A percentile compares a stretch with the other conserved stretches of the same genome.
Conservation (phyloP, 371 early-diverging fungal species). For the Phascolomyces articulosus region DNA sequence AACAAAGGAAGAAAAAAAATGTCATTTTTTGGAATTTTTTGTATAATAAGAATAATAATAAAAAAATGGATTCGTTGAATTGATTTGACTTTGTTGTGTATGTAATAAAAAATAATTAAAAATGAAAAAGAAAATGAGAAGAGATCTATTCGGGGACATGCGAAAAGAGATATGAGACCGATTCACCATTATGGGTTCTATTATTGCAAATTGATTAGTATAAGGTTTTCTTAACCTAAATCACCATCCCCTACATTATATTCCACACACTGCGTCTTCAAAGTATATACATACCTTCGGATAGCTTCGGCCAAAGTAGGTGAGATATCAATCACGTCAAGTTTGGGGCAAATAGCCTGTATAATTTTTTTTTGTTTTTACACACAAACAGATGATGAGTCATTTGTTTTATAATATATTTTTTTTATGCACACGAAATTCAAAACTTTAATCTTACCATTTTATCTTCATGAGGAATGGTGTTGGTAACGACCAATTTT, state of each 20-base stretch:
- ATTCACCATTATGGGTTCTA: conserved; percentile 95
- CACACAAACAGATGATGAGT: not conserved
- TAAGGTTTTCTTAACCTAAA: not conserved
- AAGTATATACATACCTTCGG: conserved; percentile 51
- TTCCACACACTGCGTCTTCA: not conserved
- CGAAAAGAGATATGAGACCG: conserved; percentile 87
- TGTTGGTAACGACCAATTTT: conserved; percentile 91
- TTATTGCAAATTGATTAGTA: not conserved
- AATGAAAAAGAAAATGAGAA: not conserved
- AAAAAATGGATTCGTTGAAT: not conserved
- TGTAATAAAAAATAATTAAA: not conserved
- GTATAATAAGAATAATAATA: no score
- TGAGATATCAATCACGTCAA: conserved; percentile 93
- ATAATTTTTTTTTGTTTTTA: not conserved
- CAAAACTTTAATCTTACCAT: conserved; percentile 36
- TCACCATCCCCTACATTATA: no score
- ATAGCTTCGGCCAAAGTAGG: conserved; percentile 93
- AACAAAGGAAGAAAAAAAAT: not conserved
- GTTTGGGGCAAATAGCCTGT: conserved; percentile 79
- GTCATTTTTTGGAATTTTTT: no score
- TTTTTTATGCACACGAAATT: not conserved
- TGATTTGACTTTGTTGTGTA: not conserved
- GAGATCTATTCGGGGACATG: conserved; percentile 53
- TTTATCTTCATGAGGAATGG: conserved; percentile 92
- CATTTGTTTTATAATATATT: not conserved